Base-by-base conservation (phyloP, 2,329 filamentous ascomycete species). In the Fusarium sp. region DNA sequence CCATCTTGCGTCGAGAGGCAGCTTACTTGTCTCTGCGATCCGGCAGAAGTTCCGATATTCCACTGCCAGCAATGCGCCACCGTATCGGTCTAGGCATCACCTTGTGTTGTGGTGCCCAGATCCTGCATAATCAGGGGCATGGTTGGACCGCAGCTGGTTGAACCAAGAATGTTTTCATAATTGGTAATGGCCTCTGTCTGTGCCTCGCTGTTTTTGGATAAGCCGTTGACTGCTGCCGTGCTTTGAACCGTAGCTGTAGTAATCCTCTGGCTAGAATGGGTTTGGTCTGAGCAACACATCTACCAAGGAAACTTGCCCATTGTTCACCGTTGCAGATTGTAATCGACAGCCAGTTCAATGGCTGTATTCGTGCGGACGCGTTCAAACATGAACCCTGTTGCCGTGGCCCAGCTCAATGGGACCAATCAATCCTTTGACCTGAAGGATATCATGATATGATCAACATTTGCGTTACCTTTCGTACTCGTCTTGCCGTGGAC, bases 11-110 rank as follows among this genome's bases (percentile, higher is more conserved):
- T 55, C 55, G 55, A 63, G 64, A 63, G 61, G 61, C 66, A 65
- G 33, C 31, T 41, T 31, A 42, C 47, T 54, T 65, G 57, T 73
- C 70, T 70, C 61, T 52, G 49, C 61, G 67, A 63, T 35, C 51
- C 55, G 65, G 69, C 61, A 65, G 68, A 69, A 68, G 56, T 67
- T 74, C 71, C 72, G 49, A 76, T 71, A 76, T 70, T 36, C 44
- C 42, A 42, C 31, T 48, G 33, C 17, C 21, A 39, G 10, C 21
- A n/a, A 13, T 10, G 8, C 23, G 23, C 23, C 8, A 25, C 23
- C 8, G 23, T 32, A 52, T 31, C 43, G 42, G 29, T 19, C 46
- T 41, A 31, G 17, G 37, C 17, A 39, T 38, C 32, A 29, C 52
- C 11, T 45, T 33, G 48, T 23, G 15, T n/a, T 32, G 58, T 47